Conservation (phyloP, 306 rosid species). For the Trifolium subterraneum region DNA sequence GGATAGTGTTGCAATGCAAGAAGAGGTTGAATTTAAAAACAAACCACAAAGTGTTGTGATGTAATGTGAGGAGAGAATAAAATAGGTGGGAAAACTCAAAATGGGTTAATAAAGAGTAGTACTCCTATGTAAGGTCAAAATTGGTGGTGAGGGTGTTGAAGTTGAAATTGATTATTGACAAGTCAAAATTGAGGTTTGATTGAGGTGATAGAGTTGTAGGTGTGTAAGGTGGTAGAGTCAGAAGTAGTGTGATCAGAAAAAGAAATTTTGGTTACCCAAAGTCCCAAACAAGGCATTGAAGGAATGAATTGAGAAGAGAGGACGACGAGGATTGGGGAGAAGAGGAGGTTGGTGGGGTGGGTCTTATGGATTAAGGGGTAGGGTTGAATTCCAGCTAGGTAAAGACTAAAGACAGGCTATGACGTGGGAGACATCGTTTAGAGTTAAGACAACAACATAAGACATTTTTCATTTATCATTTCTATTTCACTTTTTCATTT, state of each 20-base stretch:
- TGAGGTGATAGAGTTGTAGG: not conserved
- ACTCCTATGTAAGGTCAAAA: slow-evolving; percentile 13
- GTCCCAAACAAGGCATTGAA: not conserved
- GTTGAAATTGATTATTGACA: not conserved
- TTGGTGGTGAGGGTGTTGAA: not conserved
- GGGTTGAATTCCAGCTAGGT: slow-evolving; percentile 46
- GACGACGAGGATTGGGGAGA: slow-evolving; percentile 38
- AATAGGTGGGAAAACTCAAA: slow-evolving; percentile 37
- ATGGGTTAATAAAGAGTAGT: not conserved
- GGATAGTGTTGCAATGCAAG: not conserved
- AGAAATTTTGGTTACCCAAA: not conserved
- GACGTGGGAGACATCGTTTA: slow-evolving; percentile 10
- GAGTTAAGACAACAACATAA: not conserved
- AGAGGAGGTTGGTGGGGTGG: slow-evolving; percentile 21
- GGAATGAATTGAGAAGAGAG: not conserved
- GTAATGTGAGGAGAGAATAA: slow-evolving; percentile 15
- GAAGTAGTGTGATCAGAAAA: not conserved
- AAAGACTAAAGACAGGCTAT: not conserved
- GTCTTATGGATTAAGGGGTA: slow-evolving; percentile 5
- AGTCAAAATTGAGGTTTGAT: not conserved
- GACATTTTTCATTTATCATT: not conserved
- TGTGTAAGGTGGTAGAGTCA: not conserved
- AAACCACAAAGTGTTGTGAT: not conserved
- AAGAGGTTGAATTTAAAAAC: slow-evolving; percentile 2
- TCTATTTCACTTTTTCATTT: not conserved